These are phyloP conservation scores for Scheffersomyces parashehatae DNA, from an alignment of 1,139 yeast genomes.

Conservation along the genomic window DNA sequence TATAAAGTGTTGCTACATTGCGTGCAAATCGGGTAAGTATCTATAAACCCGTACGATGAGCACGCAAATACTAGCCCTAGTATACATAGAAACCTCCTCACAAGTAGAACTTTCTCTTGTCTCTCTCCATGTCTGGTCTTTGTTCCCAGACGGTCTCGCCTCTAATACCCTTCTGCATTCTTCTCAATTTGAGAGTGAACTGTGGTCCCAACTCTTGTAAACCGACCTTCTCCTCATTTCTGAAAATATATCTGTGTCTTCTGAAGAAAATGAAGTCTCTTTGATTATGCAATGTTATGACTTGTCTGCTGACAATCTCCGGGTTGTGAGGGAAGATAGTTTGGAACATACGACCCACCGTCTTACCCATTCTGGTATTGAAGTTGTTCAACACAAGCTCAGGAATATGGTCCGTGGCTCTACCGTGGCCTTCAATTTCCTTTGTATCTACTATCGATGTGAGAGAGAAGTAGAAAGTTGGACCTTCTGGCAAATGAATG, in stretches of 20 bases:
- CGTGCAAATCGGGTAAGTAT: too few relatives aligned
- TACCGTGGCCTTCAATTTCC: constrained; percentile 82
- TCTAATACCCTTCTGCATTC: constrained; percentile 87
- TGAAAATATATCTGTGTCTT: constrained; percentile 88
- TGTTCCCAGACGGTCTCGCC: constrained; percentile 97
- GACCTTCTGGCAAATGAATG: constrained; percentile 92
- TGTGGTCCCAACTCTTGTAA: constrained; percentile 96
- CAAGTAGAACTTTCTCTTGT: constrained; percentile 87
- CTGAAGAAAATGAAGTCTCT: constrained; percentile 93
- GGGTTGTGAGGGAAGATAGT: constrained; percentile 90
- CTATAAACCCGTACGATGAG: too few relatives aligned
- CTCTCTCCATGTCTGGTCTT: constrained; percentile 93
- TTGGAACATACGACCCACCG: constrained; percentile 90
- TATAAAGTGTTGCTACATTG: too few relatives aligned
- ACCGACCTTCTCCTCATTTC: constrained; percentile 89
- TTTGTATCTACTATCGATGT: constrained; percentile 79
- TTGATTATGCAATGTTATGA: constrained; percentile 91
- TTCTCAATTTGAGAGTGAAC: constrained; percentile 82
- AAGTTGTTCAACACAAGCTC: constrained; percentile 90
- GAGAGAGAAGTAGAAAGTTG: constrained; percentile 86
- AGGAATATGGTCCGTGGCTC: constrained; percentile 87
- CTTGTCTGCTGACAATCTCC: constrained; percentile 93
- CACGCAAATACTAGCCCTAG: too few relatives aligned
- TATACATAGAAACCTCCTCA: constrained; percentile 22
- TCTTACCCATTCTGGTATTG: constrained; percentile 86